Percentiles rank a stretch among this genome's conserved stretches.
These are phyloP conservation scores for Albatrellus ellisii DNA, from an alignment of 768 basidiomycete genomes.

Conservation along the genomic window DNA sequence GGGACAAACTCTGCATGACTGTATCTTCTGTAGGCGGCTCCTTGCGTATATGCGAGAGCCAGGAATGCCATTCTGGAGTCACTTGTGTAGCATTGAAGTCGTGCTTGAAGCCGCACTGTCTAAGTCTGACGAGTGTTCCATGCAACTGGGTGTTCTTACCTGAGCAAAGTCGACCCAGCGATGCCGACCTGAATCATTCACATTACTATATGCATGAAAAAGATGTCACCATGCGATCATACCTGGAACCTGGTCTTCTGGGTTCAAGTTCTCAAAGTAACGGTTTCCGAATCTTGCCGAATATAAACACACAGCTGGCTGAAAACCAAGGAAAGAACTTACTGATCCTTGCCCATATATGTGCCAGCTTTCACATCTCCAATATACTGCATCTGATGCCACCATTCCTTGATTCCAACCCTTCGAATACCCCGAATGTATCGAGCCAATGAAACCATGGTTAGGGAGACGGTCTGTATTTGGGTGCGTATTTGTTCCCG, in stretches of 20 bases:
- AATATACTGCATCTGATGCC: slow-evolving; percentile 85
- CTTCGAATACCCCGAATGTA: slow-evolving; percentile 66
- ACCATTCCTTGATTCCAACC: slow-evolving; percentile 78
- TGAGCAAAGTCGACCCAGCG: slow-evolving; percentile 94
- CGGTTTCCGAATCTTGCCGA: slow-evolving; percentile 76
- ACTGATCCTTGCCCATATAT: slow-evolving; percentile 74
- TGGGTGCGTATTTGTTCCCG: slow-evolving; percentile 7
- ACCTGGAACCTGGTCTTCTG: slow-evolving; percentile 84
- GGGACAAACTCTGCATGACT: slow-evolving; percentile 53
- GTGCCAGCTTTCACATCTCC: slow-evolving; percentile 85
- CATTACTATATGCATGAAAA: not conserved
- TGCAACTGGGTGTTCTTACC: slow-evolving; percentile 25
- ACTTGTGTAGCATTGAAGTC: slow-evolving; percentile 89
- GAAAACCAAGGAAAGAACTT: slow-evolving; percentile 24
- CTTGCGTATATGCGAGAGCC: slow-evolving; percentile 83
- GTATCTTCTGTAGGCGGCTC: slow-evolving; percentile 67
- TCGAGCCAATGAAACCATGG: slow-evolving; percentile 62
- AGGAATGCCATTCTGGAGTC: slow-evolving; percentile 94
- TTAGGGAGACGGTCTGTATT: slow-evolving; percentile 7
- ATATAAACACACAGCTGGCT: slow-evolving; percentile 5
- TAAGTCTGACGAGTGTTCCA: not conserved
- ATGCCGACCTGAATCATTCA: slow-evolving; percentile 59
- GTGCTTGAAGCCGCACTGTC: slow-evolving; percentile 32
- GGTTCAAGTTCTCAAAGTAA: slow-evolving; percentile 87
- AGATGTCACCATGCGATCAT: slow-evolving; percentile 15